phyloP scores from a whole-genome alignment of 345 rosid species.

The Anastatica hierochuntica region DNA sequence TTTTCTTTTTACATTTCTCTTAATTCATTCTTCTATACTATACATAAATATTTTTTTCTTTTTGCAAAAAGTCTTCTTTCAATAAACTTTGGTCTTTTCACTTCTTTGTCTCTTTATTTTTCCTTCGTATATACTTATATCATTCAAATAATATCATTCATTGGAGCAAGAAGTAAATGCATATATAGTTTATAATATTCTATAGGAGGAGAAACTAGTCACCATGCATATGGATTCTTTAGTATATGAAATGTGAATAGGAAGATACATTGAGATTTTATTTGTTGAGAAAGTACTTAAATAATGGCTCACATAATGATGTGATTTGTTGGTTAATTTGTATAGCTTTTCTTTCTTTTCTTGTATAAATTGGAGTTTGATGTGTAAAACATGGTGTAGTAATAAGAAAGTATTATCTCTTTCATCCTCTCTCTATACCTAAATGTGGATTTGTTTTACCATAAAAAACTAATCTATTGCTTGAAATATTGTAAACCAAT shows the following conservation, averaged over 20 bases:
- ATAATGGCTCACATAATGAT: no score
- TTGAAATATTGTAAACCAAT: no score
- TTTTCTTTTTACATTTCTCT: no score
- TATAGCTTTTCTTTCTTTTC: slow-evolving; percentile 11
- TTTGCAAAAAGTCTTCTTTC: no score
- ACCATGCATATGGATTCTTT: slow-evolving; percentile 17
- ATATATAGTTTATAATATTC: background rate
- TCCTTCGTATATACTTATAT: slow-evolving; percentile 5
- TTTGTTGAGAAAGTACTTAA: slow-evolving; percentile 18
- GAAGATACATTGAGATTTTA: slow-evolving; percentile 17
- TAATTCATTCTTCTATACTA: slow-evolving; percentile 15
- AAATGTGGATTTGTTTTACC: no score
- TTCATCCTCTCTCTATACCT: no score
- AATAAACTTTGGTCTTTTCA: background rate
- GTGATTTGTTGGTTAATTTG: slow-evolving; percentile 23
- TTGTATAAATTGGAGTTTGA: slow-evolving; percentile 24
- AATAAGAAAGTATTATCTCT: slow-evolving; percentile 21
- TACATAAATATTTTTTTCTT: background rate
- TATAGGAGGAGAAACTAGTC: slow-evolving; percentile 1
- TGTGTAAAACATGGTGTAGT: slow-evolving; percentile 18
- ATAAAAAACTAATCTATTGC: no score
- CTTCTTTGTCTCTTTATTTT: background rate
- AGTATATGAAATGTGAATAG: slow-evolving; percentile 24
- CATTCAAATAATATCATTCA: slow-evolving; percentile 1
- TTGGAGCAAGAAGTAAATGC: background rate